Evolutionary conservation across 2,329 filamentous ascomycete genomes (phyloP).

Genomic region (Pseudocercospora cruenta): DNA sequence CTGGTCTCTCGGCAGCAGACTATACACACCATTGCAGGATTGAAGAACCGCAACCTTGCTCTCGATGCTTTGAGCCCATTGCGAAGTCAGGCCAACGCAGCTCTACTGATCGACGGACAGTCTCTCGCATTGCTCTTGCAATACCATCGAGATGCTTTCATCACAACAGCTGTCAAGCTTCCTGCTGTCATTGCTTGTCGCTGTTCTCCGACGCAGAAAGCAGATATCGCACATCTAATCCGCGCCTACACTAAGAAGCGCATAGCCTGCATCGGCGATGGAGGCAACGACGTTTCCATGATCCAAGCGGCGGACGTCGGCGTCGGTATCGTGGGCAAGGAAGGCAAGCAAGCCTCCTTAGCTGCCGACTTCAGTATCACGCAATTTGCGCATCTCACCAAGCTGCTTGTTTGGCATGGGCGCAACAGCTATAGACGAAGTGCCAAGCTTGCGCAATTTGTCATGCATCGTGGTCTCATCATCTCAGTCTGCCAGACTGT

Average conservation of each 20-base stretch:
- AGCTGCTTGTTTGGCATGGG: conserved; percentile 97
- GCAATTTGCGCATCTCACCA: conserved; percentile 92
- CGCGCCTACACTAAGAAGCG: conserved; percentile 90
- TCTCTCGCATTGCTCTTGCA: conserved; percentile 81
- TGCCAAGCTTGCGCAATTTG: conserved; percentile 95
- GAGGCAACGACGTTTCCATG: conserved; percentile 98
- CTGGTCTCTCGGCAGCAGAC: conserved; percentile 91
- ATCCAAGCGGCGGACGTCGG: conserved; percentile 98
- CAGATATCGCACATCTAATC: conserved; percentile 88
- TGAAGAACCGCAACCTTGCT: conserved; percentile 80
- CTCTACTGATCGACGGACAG: conserved; percentile 92
- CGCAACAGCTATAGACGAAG: conserved; percentile 95
- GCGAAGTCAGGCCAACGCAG: conserved; percentile 80
- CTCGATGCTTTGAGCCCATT: conserved; percentile 89
- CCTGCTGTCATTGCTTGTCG: conserved; percentile 95
- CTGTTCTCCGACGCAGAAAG: conserved; percentile 96
- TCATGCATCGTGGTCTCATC: conserved; percentile 95
- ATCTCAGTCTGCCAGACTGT: conserved; percentile 96
- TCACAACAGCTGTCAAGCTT: conserved; percentile 81
- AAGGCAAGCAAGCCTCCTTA: conserved; percentile 90
- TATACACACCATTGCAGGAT: conserved; percentile 80
- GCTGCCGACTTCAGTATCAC: conserved; percentile 97
- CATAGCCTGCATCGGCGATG: conserved; percentile 96
- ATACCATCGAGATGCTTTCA: conserved; percentile 82
- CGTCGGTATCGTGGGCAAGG: conserved; percentile 96